These are phyloP conservation scores for Thalassiosira mediterranea DNA, from an alignment of 352 stramenopile genomes.

Conservation along the genomic window DNA sequence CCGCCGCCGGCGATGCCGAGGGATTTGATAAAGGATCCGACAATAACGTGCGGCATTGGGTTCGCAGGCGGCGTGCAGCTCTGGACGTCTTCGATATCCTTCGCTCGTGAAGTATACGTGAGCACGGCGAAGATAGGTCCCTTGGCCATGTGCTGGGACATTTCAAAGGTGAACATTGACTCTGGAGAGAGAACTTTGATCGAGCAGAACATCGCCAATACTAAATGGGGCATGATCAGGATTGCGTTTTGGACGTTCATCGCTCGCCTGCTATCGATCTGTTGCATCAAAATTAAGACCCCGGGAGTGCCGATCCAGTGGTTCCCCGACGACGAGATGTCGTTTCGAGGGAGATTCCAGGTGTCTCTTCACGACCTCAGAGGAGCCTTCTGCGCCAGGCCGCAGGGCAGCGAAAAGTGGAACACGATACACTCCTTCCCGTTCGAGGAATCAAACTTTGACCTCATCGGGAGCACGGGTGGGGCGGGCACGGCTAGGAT, in stretches of 20 bases:
- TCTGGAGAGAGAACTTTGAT: conserved; percentile 9
- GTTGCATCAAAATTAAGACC: conserved; percentile 4
- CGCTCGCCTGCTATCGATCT: conserved; percentile 9
- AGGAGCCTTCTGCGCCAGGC: conserved; percentile 11
- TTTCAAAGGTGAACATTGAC: conserved; percentile 29
- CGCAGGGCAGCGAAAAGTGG: background rate
- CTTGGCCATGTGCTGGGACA: conserved; percentile 39
- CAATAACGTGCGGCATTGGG: conserved; percentile 29
- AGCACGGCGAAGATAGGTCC: conserved; percentile 20
- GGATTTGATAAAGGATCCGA: conserved; percentile 29
- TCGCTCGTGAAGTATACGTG: conserved; percentile 17
- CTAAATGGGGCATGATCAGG: background rate
- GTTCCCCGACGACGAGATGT: conserved; percentile 35
- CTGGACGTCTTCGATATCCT: conserved; percentile 12
- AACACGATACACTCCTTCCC: conserved; percentile 14
- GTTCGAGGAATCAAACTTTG: conserved; percentile 39
- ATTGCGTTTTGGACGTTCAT: conserved; percentile 8
- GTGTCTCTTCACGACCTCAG: conserved; percentile 20
- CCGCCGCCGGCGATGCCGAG: conserved; percentile 5
- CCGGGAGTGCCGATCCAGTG: conserved; percentile 32
- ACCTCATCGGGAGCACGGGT: conserved; percentile 26
- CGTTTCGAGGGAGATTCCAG: conserved; percentile 34
- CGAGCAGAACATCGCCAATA: conserved; percentile 33
- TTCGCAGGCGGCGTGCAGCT: conserved; percentile 28
- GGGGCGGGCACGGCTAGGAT: conserved; percentile 31